phyloP scores from a whole-genome alignment of 495 filamentous ascomycete species.

The Podospora fimiseda region DNA sequence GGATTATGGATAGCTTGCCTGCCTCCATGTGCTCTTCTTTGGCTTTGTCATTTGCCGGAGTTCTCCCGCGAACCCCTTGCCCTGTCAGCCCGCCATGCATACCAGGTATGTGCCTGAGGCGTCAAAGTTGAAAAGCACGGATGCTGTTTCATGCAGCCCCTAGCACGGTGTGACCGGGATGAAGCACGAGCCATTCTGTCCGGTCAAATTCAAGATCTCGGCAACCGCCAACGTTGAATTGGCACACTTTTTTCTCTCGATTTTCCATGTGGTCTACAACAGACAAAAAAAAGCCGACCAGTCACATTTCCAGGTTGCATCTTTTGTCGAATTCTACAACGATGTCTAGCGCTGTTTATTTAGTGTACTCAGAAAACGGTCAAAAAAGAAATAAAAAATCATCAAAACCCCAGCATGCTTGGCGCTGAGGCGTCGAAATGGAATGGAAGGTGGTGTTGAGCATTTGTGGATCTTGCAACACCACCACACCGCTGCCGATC shows the following conservation, averaged over 20 bases:
- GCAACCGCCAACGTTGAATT: not conserved
- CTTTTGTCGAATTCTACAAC: too few species aligned
- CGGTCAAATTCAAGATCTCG: not conserved
- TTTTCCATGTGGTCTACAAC: too few species aligned
- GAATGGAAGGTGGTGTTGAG: not conserved
- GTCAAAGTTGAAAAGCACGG: not conserved
- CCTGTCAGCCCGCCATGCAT: not conserved
- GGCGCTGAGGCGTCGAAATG: not conserved
- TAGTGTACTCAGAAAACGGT: too few species aligned
- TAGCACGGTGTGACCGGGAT: not conserved
- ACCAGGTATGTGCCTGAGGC: not conserved
- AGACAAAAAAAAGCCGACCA: too few species aligned
- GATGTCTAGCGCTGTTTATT: too few species aligned
- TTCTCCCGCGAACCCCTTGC: conserved; percentile 3
- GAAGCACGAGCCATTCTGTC: conserved; percentile 1
- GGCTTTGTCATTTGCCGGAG: conserved; percentile 1
- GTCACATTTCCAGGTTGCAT: too few species aligned
- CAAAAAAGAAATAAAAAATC: too few species aligned
- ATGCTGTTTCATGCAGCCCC: conserved; percentile 4
- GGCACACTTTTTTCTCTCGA: too few species aligned
- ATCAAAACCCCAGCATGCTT: not conserved
- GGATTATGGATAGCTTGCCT: too few species aligned
- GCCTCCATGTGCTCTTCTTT: not conserved
- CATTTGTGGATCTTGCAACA: not conserved
- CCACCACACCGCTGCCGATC: conserved; percentile 1